Evolutionary conservation across 257 asterid species (phyloP).

Genomic region (Solanum phureja): DNA sequence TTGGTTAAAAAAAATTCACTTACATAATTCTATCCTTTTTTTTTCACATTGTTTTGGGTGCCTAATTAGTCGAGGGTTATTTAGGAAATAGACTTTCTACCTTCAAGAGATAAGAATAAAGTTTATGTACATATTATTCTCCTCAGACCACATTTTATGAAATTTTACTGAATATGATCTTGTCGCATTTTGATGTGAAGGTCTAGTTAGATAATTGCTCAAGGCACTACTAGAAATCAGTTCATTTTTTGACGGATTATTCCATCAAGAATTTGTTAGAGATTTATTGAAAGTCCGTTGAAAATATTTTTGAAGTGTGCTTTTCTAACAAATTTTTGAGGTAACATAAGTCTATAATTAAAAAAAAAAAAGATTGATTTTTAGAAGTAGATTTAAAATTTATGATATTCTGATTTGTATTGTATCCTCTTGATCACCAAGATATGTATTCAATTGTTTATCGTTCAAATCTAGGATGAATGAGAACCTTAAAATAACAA

Average conservation of each 20-base stretch:
- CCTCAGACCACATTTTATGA: rapidly evolving
- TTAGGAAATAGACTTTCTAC: background rate
- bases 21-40: background rate
- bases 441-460: background rate
- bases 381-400: background rate
- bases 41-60: background rate
- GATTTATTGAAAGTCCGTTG: background rate
- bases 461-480: background rate
- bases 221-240: background rate
- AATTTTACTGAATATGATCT: background rate
- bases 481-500: background rate
- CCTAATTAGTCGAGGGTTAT: background rate
- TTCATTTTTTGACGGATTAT: background rate
- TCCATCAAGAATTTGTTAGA: background rate
- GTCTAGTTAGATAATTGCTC: background rate
- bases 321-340: background rate
- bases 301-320: background rate
- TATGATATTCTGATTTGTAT: background rate
- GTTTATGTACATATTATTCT: background rate
- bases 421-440: background rate
- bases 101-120: background rate
- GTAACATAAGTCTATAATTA: background rate
- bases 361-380: background rate
- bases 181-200: background rate
- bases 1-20: background rate